Conservation (phyloP, 805 yeast species). For the Starmerella tilneyi region DNA sequence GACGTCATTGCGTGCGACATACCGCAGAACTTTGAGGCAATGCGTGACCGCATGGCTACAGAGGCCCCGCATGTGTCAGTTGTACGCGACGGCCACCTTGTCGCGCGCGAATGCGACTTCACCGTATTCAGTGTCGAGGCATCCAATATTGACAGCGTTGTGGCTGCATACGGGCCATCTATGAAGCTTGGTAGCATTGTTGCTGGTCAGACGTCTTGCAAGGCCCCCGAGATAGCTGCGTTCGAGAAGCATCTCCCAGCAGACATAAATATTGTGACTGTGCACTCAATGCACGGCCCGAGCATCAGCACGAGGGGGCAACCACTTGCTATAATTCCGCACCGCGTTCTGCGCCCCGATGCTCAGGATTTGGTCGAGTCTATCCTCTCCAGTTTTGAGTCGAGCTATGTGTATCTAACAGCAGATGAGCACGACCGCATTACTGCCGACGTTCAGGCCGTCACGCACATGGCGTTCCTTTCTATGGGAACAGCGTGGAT, state of each 20-base stretch:
- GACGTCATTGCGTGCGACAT: constrained; percentile 60
- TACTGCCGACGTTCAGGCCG: constrained; percentile 98
- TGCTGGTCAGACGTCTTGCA: constrained; percentile 98
- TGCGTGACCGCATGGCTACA: constrained; percentile 34
- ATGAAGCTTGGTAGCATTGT: constrained; percentile 81
- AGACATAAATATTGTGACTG: constrained; percentile 73
- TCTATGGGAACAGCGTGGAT: constrained; percentile 98
- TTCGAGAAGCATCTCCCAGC: constrained; percentile 64
- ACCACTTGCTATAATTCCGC: constrained; percentile 78
- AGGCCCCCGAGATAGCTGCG: constrained; percentile 78
- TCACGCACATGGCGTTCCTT: constrained; percentile 92
- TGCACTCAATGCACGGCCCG: constrained; percentile 95
- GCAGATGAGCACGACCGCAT: constrained; percentile 89
- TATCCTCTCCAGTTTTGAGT: constrained; percentile 60
- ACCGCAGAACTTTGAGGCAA: constrained; percentile 48
- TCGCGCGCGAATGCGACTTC: constrained; percentile 71
- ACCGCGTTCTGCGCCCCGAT: constrained; percentile 46
- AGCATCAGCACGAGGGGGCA: constrained; percentile 80
- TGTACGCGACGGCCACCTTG: constrained; percentile 69
- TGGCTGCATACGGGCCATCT: constrained; percentile 64
- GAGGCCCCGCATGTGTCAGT: constrained; percentile 36
- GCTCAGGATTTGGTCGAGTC: constrained; percentile 51
- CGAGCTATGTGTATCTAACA: constrained; percentile 63
- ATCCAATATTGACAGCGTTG: constrained; percentile 64
- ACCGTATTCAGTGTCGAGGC: constrained; percentile 91